Conservation (phyloP, 139 green algal genomes). For the Spirogloea muscicola region DNA sequence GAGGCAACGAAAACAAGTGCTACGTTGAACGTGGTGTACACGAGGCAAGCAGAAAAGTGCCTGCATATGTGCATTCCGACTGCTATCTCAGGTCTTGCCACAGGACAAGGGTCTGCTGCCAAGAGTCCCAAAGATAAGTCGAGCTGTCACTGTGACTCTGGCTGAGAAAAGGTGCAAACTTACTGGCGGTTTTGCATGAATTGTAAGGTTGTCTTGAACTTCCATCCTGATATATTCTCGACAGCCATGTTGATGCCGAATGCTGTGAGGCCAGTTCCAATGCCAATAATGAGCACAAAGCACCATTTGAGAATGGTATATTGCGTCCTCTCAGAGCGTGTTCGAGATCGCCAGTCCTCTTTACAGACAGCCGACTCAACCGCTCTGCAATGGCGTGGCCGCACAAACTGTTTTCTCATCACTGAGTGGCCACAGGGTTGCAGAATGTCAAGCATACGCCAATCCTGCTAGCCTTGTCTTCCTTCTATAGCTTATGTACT, state of each 20-base stretch:
- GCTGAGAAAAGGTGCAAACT: too few relatives aligned
- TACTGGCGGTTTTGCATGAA: conserved; percentile 36
- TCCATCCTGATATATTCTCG: conserved; percentile 72
- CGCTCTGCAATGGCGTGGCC: conserved; percentile 23
- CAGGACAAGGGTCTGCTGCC: too few relatives aligned
- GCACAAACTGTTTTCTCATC: too few relatives aligned
- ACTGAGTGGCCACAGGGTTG: too few relatives aligned
- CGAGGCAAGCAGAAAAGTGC: conserved; percentile 12
- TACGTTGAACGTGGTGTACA: conserved; percentile 64
- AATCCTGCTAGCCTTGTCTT: too few relatives aligned
- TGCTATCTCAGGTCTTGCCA: not conserved
- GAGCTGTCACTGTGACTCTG: too few relatives aligned
- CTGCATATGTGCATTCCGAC: conserved; percentile 12
- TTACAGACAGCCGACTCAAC: conserved; percentile 11
- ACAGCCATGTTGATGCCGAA: conserved; percentile 70
- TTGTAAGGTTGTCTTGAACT: conserved; percentile 63
- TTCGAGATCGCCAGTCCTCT: conserved; percentile 24
- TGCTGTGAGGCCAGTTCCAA: conserved; percentile 20
- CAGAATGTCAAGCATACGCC: too few relatives aligned
- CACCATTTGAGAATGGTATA: conserved; percentile 39
- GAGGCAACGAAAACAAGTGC: conserved; percentile 48
- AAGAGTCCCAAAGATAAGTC: too few relatives aligned
- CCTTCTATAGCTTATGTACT: too few relatives aligned
- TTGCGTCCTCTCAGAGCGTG: not conserved
- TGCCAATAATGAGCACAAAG: conserved; percentile 24